A percentile compares a stretch with the other conserved stretches of the same genome.
phyloP scores from a whole-genome alignment of 202 grass and related monocot species.

The Brachypodium distachyon region DNA sequence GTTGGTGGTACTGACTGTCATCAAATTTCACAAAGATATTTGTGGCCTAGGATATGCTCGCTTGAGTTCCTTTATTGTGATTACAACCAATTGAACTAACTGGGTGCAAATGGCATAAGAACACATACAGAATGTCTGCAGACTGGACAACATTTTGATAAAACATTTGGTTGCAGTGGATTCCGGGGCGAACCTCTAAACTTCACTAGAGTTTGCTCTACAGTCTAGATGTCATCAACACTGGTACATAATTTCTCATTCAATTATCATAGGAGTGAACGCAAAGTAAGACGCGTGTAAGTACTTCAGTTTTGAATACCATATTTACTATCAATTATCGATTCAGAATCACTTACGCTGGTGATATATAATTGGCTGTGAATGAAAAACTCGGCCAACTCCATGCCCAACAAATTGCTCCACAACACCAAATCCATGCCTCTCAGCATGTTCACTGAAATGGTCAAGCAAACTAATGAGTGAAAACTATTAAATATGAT shows the following conservation, averaged over 20 bases:
- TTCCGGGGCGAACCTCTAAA: not conserved
- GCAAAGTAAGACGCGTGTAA: not conserved
- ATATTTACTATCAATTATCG: not conserved
- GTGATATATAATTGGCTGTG: conserved; percentile 84
- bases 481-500: not conserved
- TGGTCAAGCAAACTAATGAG: conserved; percentile 14
- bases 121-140: not conserved
- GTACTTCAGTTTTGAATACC: not conserved
- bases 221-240: not conserved
- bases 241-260: not conserved
- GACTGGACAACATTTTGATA: not conserved
- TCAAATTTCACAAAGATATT: not conserved
- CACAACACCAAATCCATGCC: conserved; percentile 58
- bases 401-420: conserved; percentile 89
- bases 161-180: not conserved
- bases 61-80: not conserved
- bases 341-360: conserved; percentile 47
- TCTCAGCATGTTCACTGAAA: conserved; percentile 79
- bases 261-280: not conserved
- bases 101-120: not conserved
- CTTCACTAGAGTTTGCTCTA: not conserved
- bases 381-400: conserved; percentile 78
- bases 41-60: not conserved
- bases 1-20: not conserved
- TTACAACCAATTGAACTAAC: not conserved